Conservation (phyloP, 164 flowering plant species). For the Kalanchoe fedtschenkoi region DNA sequence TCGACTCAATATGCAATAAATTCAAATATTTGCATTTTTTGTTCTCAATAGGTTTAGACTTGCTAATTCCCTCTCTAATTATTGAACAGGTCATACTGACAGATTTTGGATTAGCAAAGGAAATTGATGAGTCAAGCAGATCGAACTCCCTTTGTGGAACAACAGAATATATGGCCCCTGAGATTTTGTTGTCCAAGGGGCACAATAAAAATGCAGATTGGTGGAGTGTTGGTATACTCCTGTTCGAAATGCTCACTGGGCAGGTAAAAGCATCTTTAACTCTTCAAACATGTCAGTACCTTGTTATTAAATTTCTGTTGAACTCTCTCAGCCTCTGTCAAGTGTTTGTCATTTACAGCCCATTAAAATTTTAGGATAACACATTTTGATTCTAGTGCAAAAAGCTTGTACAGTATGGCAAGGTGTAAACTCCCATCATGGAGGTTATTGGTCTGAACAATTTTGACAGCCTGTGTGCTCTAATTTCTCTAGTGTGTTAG, state of each 20-base stretch:
- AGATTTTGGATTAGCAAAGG: conserved; percentile 87
- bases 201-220: conserved; percentile 88
- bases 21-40: neutral
- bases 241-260: conserved; percentile 53
- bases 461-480: too few species aligned
- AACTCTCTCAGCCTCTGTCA: too few species aligned
- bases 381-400: too few species aligned
- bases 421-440: too few species aligned
- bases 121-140: conserved; percentile 65
- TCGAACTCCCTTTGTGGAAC: conserved; percentile 89
- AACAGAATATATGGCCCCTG: conserved; percentile 94
- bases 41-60: too few species aligned
- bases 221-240: conserved; percentile 84
- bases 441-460: too few species aligned
- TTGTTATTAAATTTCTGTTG: too few species aligned
- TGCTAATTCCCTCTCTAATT: neutral
- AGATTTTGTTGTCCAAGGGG: conserved; percentile 61
- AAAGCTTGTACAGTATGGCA: too few species aligned
- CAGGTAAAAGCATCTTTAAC: neutral
- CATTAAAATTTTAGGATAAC: too few species aligned
- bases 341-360: too few species aligned
- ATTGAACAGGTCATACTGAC: conserved; percentile 61
- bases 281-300: conserved; percentile 54
- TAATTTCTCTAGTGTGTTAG: neutral
- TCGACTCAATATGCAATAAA: conserved; percentile 7